phyloP scores from a whole-genome alignment of 2,329 filamentous ascomycete species.

The Ascochyta clinopodiicola region DNA sequence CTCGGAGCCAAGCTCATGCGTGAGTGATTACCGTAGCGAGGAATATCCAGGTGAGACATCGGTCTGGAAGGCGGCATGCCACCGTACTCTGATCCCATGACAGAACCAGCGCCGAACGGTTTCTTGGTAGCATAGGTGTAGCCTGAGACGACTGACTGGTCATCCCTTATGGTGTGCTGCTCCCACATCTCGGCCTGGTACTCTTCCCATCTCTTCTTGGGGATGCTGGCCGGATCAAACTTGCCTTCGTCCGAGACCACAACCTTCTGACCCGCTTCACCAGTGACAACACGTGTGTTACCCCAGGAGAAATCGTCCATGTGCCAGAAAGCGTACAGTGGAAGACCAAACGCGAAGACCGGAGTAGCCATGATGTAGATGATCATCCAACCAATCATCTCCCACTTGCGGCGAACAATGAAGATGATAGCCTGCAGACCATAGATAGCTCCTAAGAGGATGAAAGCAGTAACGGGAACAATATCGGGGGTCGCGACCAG shows the following conservation, averaged over 20 bases:
- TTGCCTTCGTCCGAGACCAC: constrained; percentile 97
- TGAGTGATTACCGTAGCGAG: constrained; percentile 53
- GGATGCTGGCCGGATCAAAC: constrained; percentile 91
- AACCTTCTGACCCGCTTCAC: constrained; percentile 90
- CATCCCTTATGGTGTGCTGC: constrained; percentile 80
- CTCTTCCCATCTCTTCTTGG: constrained; percentile 98
- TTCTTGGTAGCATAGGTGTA: constrained; percentile 90
- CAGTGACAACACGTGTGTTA: constrained; percentile 95
- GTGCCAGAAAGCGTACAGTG: constrained; percentile 96
- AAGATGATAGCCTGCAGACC: constrained; percentile 97
- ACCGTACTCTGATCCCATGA: constrained; percentile 68
- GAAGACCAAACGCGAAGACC: constrained; percentile 87
- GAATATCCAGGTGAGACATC: constrained; percentile 66
- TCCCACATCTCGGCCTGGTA: constrained; percentile 99
- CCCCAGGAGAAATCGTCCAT: constrained; percentile 99
- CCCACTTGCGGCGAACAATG: constrained; percentile 95
- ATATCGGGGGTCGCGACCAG: constrained; percentile 66
- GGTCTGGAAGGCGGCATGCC: constrained; percentile 59
- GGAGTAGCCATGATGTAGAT: constrained; percentile 91
- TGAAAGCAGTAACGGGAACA: constrained; percentile 84
- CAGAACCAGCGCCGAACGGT: constrained; percentile 58
- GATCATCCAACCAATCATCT: constrained; percentile 99
- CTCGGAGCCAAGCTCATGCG: constrained; percentile 66
- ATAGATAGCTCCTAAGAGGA: constrained; percentile 93
- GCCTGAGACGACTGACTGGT: constrained; percentile 89